Evolutionary conservation across 306 rosid species (phyloP).

Genomic region (Sphenostylis stenocarpa): DNA sequence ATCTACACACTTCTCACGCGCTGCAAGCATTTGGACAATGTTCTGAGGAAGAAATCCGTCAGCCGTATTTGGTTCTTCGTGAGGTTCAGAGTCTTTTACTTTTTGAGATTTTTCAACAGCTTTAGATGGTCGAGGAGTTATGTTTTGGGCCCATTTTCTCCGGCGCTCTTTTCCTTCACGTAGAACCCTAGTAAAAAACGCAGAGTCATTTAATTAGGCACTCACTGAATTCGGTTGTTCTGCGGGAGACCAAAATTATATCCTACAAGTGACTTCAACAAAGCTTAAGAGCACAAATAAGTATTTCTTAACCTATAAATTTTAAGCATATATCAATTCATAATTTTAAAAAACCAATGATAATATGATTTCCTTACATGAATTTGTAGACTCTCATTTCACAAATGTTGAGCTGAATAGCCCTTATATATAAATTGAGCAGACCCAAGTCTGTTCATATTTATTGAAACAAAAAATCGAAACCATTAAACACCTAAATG

Average conservation of each 20-base stretch:
- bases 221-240: neutral
- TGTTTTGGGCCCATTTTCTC: constrained; percentile 65
- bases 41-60: constrained; percentile 71
- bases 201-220: constrained; percentile 2
- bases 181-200: constrained; percentile 47
- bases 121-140: constrained; percentile 60
- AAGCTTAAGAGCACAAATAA: neutral
- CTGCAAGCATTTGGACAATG: constrained; percentile 76
- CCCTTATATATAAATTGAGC: neutral
- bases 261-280: constrained; percentile 14
- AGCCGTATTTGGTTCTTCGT: constrained; percentile 32
- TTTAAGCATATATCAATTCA: neutral
- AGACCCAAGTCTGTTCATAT: neutral
- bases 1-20: constrained; percentile 79
- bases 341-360: neutral
- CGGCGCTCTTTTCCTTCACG: constrained; percentile 76
- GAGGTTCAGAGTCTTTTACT: constrained; percentile 37
- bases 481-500: neutral
- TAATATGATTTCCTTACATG: neutral
- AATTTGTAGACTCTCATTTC: neutral
- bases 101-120: constrained; percentile 38
- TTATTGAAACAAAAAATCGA: neutral
- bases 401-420: neutral
- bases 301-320: neutral
- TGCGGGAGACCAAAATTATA: neutral